Conservation (phyloP, 495 filamentous ascomycete species). For the Annulohypoxylon nitens region DNA sequence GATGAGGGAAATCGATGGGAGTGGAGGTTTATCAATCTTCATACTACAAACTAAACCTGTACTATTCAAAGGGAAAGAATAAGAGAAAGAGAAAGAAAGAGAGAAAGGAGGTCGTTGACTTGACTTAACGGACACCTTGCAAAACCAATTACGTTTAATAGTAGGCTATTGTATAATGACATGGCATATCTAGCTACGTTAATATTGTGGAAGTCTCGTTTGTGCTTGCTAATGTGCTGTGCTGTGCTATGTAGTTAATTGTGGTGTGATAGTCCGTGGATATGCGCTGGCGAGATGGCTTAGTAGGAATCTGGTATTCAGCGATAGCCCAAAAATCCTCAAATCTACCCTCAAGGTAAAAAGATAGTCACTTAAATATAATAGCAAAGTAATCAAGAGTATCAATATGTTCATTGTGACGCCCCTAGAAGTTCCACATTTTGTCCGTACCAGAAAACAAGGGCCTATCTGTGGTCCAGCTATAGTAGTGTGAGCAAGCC, state of each 20-base stretch:
- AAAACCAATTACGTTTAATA: constrained; percentile 30
- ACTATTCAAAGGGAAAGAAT: constrained; percentile 21
- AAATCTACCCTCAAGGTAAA: neutral
- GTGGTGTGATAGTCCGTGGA: neutral
- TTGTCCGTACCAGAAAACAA: neutral
- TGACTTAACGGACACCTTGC: neutral
- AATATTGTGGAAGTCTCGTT: neutral
- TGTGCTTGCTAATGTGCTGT: neutral
- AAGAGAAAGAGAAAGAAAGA: neutral
- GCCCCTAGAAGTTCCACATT: neutral
- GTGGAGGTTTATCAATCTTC: neutral
- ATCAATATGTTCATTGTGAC: neutral
- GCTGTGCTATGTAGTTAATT: neutral
- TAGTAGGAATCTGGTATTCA: neutral
- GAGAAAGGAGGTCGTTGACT: constrained; percentile 5
- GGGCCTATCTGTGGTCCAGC: neutral
- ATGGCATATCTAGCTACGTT: constrained; percentile 11
- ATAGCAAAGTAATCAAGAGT: neutral
- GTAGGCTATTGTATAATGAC: constrained; percentile 33
- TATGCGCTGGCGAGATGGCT: neutral
- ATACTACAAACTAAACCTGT: constrained; percentile 16
- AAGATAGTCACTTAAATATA: neutral
- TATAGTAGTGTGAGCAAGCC: neutral
- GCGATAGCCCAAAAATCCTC: neutral
- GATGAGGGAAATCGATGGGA: neutral